Base-by-base conservation (phyloP, 495 filamentous ascomycete species). In the Penicillium cosmopolitanum region DNA sequence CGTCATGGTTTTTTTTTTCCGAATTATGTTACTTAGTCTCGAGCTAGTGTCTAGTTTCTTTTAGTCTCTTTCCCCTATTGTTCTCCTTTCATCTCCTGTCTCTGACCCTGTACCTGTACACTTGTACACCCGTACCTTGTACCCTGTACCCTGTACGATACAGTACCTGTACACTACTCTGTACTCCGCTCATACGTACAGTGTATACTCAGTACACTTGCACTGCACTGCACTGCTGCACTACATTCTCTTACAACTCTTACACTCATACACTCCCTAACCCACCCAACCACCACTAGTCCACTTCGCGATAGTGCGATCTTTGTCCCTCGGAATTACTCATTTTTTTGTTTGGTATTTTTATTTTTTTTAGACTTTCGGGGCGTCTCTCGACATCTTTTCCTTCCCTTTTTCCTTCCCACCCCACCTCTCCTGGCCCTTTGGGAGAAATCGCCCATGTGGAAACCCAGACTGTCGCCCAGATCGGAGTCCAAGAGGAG, bases 391-490 rank as follows among this genome's bases (percentile, higher is more conserved):
- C 33, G 9, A n/a, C 34, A 7, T 56, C 50, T 48, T 38, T 61
- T 53, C 53, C 62, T 59, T 61, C 36, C 53, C 44, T 63, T 62
- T 57, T 44, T 53, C 50, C 50, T 47, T 48, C 25, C 35, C 63
- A 65, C 46, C 55, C 62, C 55, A 61, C 53, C 58, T 53, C 23
- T 36, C 48, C 50, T 56, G 57, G 51, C 60, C 58, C 56, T 56
- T 53, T 65, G 66, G 62, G 59, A 60, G 56, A 56, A 46, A 60
- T 56, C 60, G 51, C 61, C 71, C 69, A 80, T 80, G 76, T 78
- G 78, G 76, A 79, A 78, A 72, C 73, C 71, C 66, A 75, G 73
- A 64, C 69, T 71, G 53, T 75, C 77, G 46, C 69, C 75, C 71
- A 76, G 73, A 76, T 75, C 73, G 63, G 75, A 80, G 64, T 69